A percentile compares a stretch with the other conserved stretches of the same genome.
phyloP scores from a whole-genome alignment of 2,329 filamentous ascomycete genomes.

The Colletotrichum gloeosporioides region DNA sequence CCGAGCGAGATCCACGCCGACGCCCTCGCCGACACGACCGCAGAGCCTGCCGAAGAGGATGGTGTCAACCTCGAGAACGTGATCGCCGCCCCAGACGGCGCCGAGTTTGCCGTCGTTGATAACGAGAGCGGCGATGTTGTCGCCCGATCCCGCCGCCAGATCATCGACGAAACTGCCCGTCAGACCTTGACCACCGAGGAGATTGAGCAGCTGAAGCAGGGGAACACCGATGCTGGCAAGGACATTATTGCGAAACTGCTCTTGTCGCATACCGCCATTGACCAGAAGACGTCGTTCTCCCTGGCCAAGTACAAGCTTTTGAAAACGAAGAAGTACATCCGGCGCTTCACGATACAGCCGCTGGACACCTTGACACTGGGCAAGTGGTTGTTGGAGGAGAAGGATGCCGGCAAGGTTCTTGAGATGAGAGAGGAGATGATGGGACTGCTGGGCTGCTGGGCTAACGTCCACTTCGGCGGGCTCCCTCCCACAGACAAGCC shows the following conservation, averaged over 20 bases:
- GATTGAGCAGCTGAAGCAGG: slow-evolving; percentile 77
- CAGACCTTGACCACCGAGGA: slow-evolving; percentile 81
- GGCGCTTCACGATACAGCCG: slow-evolving; percentile 84
- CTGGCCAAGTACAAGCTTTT: slow-evolving; percentile 94
- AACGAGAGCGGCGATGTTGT: slow-evolving; percentile 48
- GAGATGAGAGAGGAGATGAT: slow-evolving; percentile 35
- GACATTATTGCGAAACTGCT: slow-evolving; percentile 94
- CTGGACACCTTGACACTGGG: slow-evolving; percentile 79
- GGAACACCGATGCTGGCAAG: slow-evolving; percentile 79
- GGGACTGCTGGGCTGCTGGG: slow-evolving; percentile 85
- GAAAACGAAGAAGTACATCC: slow-evolving; percentile 93
- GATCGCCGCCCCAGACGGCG: slow-evolving; percentile 40
- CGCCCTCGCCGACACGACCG: slow-evolving; percentile 60
- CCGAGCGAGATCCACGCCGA: slow-evolving; percentile 85
- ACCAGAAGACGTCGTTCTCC: slow-evolving; percentile 93
- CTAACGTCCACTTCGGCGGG: slow-evolving; percentile 80
- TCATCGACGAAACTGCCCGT: slow-evolving; percentile 65
- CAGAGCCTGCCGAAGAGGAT: slow-evolving; percentile 39
- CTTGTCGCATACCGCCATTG: slow-evolving; percentile 84
- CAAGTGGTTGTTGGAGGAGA: slow-evolving; percentile 71
- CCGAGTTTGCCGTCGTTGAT: slow-evolving; percentile 48
- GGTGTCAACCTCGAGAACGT: slow-evolving; percentile 48
- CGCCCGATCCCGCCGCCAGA: slow-evolving; percentile 62
- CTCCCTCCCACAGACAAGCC: slow-evolving; percentile 32
- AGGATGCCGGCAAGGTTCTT: slow-evolving; percentile 42